These are phyloP conservation scores for Microbotryomycetes sp. DNA, from an alignment of 1,284 basidiomycete species.

Conservation along the genomic window DNA sequence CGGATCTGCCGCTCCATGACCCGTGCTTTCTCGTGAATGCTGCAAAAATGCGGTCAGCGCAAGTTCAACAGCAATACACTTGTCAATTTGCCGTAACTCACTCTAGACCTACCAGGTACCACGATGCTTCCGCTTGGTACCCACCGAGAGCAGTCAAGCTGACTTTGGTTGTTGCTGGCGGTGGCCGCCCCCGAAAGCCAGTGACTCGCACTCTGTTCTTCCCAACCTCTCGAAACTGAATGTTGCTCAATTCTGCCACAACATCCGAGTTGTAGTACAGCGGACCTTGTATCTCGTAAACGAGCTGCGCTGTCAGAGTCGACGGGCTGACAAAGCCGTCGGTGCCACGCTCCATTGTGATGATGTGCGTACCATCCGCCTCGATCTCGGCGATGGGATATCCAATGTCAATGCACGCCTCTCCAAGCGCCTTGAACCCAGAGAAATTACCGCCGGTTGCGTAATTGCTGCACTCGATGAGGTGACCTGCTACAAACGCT, in stretches of 20 bases:
- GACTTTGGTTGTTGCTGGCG: slow-evolving; percentile 35
- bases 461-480: slow-evolving; percentile 23
- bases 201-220: slow-evolving; percentile 29
- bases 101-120: slow-evolving; percentile 29
- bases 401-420: slow-evolving; percentile 28
- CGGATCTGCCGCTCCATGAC: slow-evolving; percentile 28
- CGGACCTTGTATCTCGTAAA: slow-evolving; percentile 10
- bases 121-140: slow-evolving; percentile 31
- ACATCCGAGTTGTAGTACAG: slow-evolving; percentile 36
- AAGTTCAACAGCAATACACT: too few species aligned
- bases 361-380: slow-evolving; percentile 27
- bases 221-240: slow-evolving; percentile 21
- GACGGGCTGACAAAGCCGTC: slow-evolving; percentile 7
- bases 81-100: too few species aligned
- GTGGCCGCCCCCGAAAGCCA: slow-evolving; percentile 29
- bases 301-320: slow-evolving; percentile 7
- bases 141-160: slow-evolving; percentile 32
- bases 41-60: too few species aligned
- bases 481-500: slow-evolving; percentile 28
- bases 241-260: slow-evolving; percentile 28
- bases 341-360: slow-evolving; percentile 21
- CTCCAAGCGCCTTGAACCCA: slow-evolving; percentile 31
- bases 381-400: slow-evolving; percentile 36
- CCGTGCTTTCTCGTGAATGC: slow-evolving; percentile 29
- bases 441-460: slow-evolving; percentile 33